Base-by-base conservation (phyloP, 805 yeast genomes). In the Tetrapisispora fleetii region DNA sequence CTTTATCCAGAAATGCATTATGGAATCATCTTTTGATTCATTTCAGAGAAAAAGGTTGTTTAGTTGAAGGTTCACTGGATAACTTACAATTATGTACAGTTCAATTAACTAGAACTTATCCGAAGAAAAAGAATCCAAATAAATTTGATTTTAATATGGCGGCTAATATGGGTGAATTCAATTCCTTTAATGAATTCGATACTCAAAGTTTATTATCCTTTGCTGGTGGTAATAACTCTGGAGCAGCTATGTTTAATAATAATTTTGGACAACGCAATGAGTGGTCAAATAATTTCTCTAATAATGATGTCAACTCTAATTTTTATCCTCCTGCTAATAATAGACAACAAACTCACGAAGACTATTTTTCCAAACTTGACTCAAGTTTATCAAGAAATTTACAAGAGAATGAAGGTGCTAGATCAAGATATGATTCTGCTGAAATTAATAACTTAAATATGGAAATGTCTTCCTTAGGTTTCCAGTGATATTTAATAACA, bases 51-150 rank as follows among this genome's bases (percentile, higher is more conserved):
- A 78, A 76, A 48, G 95, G 95, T 1, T 85, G 95, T 65, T 70
- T 90, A 32, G 97, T 90, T 27, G 96, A 90, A 64, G 97, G 97
- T 11, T 80, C 87, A 1, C 71, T 90, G 54, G 91, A 84, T 50
- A 85, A 80, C 56, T 72, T 90, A 53, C 93, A 83, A 62, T 67
- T 84, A 45, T 81, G 89, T 51, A 72, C 82, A 50, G 80, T 84
- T 21, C 83, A 78, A 53, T 70, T 72, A 51, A 63, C 61, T 19
- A 67, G 62, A 53, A 48, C 52, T 30, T 54, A 50, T 21, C 67
- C 67, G n/a, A 53, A 49, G 41, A 55, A 55, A 33, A 37, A 46
- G 49, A n/a, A 55, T 58, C 50, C 42, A 21, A 42, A 37, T 19
- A 37, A 32, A 36, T 58, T 56, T 37, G 58, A 55, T 21, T 60